These are phyloP conservation scores for Trypanosoma rangeli DNA, from an alignment of 208 protist genomes.

Conservation along the genomic window DNA sequence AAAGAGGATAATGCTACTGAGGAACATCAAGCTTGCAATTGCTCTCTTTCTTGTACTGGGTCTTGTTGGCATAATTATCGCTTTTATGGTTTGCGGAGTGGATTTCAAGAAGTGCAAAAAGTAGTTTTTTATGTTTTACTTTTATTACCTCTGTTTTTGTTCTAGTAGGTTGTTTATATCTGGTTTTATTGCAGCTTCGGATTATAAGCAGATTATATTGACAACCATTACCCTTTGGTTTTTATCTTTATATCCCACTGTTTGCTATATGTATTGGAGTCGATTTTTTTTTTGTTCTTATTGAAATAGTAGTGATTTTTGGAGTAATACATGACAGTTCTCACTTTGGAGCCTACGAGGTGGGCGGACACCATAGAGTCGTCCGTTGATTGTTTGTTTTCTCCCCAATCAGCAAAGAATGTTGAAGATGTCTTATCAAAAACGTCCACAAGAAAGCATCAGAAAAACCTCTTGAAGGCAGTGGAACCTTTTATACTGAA, in stretches of 20 bases:
- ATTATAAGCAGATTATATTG: neutral
- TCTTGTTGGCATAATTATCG: constrained; percentile 61
- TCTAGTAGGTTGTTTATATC: constrained; percentile 8
- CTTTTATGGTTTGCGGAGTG: constrained; percentile 61
- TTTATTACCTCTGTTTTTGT: neutral
- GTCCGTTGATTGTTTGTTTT: constrained; percentile 51
- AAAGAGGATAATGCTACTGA: constrained; percentile 53
- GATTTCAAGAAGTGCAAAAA: constrained; percentile 72
- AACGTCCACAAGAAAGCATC: constrained; percentile 53
- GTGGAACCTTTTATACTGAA: constrained; percentile 45
- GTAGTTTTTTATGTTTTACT: constrained; percentile 7
- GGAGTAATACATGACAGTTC: constrained; percentile 20
- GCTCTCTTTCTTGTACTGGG: constrained; percentile 49
- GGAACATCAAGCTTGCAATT: constrained; percentile 69
- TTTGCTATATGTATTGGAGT: constrained; percentile 3
- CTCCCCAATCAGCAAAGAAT: constrained; percentile 61
- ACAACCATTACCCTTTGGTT: neutral
- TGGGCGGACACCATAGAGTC: constrained; percentile 64
- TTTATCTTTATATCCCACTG: neutral
- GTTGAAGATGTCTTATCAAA: constrained; percentile 75
- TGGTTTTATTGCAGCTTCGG: neutral
- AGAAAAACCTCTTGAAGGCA: constrained; percentile 63
- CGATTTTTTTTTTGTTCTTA: neutral
- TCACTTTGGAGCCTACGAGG: constrained; percentile 60
- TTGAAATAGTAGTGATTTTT: constrained; percentile 1